Conservation (phyloP, 176 grass and related monocot species). For the Cocos nucifera region DNA sequence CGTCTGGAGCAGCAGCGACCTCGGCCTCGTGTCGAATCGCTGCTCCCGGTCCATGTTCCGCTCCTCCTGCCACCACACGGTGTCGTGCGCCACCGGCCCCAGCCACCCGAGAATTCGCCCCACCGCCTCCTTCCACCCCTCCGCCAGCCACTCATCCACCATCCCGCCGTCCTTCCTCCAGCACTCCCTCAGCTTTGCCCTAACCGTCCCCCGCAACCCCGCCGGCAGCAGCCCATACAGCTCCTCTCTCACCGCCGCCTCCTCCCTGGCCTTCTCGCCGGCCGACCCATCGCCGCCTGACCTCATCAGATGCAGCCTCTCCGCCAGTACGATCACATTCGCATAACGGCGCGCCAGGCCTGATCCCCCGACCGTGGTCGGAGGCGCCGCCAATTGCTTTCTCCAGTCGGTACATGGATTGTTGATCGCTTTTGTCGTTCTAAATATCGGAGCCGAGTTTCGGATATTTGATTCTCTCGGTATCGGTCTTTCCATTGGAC, state of each 20-base stretch:
- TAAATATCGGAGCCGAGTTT: conserved; percentile 63
- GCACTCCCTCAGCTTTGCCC: conserved; percentile 46
- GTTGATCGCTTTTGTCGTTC: conserved; percentile 10
- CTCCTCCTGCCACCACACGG: conserved; percentile 70
- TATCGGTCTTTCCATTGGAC: conserved; percentile 26
- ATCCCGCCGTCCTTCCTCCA: conserved; percentile 20
- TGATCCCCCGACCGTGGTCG: conserved; percentile 44
- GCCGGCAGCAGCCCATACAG: conserved; percentile 69
- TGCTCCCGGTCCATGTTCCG: conserved; percentile 59
- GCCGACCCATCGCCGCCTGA: conserved; percentile 12
- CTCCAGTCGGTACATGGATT: conserved; percentile 8
- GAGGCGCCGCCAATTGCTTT: conserved; percentile 22
- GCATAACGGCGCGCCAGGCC: conserved; percentile 59
- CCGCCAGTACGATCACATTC: conserved; percentile 44
- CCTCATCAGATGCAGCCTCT: conserved; percentile 29
- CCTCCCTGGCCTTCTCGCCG: conserved; percentile 19
- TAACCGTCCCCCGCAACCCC: conserved; percentile 43
- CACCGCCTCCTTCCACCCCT: conserved; percentile 32
- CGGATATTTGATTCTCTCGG: conserved; percentile 15
- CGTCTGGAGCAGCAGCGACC: conserved; percentile 57
- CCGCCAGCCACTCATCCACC: conserved; percentile 32
- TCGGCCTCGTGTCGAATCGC: conserved; percentile 46
- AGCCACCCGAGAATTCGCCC: conserved; percentile 47
- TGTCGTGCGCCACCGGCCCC: conserved; percentile 58
- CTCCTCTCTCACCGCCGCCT: conserved; percentile 44